Evolutionary conservation across 2,329 filamentous ascomycete genomes (phyloP), one percentile per base, ranked within the genome.

Genomic region (Beauveria sp.): DNA sequence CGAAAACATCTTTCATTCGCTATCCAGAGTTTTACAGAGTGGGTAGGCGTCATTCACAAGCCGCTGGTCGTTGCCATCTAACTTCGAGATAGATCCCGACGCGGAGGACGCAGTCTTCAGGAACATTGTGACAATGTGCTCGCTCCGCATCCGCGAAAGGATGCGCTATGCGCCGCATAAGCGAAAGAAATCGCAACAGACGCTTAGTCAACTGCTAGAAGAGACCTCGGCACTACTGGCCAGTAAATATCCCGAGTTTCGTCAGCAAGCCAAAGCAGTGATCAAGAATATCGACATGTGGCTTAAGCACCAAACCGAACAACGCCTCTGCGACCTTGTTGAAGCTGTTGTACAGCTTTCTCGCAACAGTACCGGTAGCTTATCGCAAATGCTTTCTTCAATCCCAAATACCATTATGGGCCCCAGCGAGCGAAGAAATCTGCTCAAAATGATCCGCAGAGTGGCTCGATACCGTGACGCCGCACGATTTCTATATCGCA

Each of bases 401-500:
- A 69, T 74, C 43, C 65, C 68, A 6, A 58, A 68, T 16, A 34
- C 28, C 5, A 46, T 63, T 7, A 67, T 72, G 64, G 40, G 57
- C 20, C 20, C 8, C 60, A 0, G 14, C 10, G 42, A 45, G 14
- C 65, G 20, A 22, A 58, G 46, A 49, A 22, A 12, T 49, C 59
- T 75, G 0, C 24, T 70, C 7, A 73, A 74, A 16, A 73, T 70
- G 28, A 65, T 78, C 1, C 22, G 22, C 1, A 77, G 76, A 60
- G 69, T 78, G 2, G 69, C 73, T 18, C 68, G 72, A 58, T 79
- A 78, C 49, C 64, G 66, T 18, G 70, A 75, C 43, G 68, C 69
- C 46, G 70, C 74, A n/a, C 61, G 65, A 10, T 68, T 70, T 22
- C 65, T 80, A 5, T 69, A 69, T 60, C 67, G 69, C 1, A 59